A percentile compares a stretch with the other conserved stretches of the same genome.
phyloP scores from a whole-genome alignment of 2,329 filamentous ascomycete species.

The Penicillium sp. region DNA sequence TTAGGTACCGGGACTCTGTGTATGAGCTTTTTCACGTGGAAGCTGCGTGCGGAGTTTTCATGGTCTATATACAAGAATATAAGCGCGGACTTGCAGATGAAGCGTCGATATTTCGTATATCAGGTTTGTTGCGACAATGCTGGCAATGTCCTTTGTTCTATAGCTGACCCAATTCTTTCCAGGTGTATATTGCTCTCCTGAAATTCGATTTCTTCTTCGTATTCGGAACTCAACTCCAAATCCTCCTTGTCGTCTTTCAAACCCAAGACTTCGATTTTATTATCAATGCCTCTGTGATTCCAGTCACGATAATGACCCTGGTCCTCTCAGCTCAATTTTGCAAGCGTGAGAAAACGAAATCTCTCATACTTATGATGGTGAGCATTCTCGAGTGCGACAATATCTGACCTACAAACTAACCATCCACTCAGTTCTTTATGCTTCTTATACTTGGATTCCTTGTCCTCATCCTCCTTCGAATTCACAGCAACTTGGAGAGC shows the following conservation, averaged over 20 bases:
- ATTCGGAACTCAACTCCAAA: conserved; percentile 23
- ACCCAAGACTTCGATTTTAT: conserved; percentile 15
- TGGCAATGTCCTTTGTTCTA: too few relatives aligned
- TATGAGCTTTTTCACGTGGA: conserved; percentile 23
- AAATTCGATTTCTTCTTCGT: conserved; percentile 27
- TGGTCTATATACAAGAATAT: conserved; percentile 26
- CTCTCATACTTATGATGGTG: conserved; percentile 19
- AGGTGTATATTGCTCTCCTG: conserved; percentile 23
- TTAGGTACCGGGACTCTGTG: conserved; percentile 12
- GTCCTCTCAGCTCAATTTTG: conserved; percentile 19
- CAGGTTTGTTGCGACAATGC: conserved; percentile 10
- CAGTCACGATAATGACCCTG: conserved; percentile 15
- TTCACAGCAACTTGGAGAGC: conserved; percentile 1
- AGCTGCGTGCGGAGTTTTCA: conserved; percentile 20
- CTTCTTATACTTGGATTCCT: conserved; percentile 14
- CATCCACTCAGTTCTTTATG: conserved; percentile 11
- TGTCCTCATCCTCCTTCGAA: conserved; percentile 6
- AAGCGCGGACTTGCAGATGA: conserved; percentile 24
- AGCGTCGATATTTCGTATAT: conserved; percentile 20
- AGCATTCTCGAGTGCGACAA: not conserved
- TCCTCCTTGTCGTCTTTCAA: conserved; percentile 18
- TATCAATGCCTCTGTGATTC: conserved; percentile 17
- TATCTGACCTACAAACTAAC: not conserved
- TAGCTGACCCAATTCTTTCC: not conserved
- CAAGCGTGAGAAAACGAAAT: conserved; percentile 20